Base-by-base conservation (phyloP, 371 early-diverging fungal genomes). In the Blakeslea trispora region DNA sequence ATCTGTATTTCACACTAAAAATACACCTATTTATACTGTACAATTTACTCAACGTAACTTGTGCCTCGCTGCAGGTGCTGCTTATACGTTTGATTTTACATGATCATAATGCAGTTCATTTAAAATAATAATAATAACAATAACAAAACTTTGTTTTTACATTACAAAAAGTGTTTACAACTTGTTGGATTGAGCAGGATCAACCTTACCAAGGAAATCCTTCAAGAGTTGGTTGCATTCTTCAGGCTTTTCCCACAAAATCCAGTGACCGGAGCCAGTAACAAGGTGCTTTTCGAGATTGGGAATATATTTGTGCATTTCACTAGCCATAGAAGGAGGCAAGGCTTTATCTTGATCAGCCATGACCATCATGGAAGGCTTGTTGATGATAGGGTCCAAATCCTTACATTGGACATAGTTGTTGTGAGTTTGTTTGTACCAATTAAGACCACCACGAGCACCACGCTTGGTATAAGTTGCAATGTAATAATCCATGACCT, bases 11-110 rank as follows among this genome's bases (percentile, higher is more conserved):
- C 88, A 86, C 19, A 98, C 99, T 8, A 97, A 97, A 73, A 85
- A 83, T 61, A 99, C 99, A 42, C 97, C 99, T 1, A 79, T 98
- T 40, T 89, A 90, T 68, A 81, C 82, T 57, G 84, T 94, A 44
- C 84, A 88, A 64, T 99, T 96, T 75, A 96, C 95, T 19, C 83
- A 86, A 67, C 83, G 94, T 53, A 99, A 99, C 72, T 81, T 99
- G 47, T 88, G 83, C 37, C 68, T 87, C 28, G 89, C 87, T 46
- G 83, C 83, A 28, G 91, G 91, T n/a, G 85, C 90, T 43, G 15
- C 43, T 32, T 17, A 17, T 42, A 23, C 47, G 47, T 44, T 57
- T 15, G 57, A 57, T 31, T 17, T 57, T 24, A 37, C 43, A 50
- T 39, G 48, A 49, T 32, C 10, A 51, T 24, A 24, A 41, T 32